Evolutionary conservation across 2,329 filamentous ascomycete species (phyloP), one percentile per base, ranked within the genome.

Genomic region (Pezicula neosporulosa): DNA sequence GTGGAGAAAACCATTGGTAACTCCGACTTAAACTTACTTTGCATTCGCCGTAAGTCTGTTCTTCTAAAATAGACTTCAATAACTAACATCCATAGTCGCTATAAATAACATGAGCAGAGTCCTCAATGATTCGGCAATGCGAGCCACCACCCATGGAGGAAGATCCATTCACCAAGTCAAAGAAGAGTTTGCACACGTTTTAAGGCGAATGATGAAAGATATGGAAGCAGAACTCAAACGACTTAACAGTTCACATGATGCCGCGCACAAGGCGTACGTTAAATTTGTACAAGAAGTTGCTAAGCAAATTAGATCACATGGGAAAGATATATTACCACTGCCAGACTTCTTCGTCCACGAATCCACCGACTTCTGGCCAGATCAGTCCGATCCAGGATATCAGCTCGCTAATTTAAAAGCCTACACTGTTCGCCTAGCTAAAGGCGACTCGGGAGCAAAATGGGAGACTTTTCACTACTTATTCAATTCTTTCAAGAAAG

Each of bases 311-410:
- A 58, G 56, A 38, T 59, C 59, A 19, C 59, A 63, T 37, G 59
- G 51, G 5, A 60, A 51, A 41, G 56, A 59, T 18, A 62, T 66
- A 16, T 53, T 54, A 38, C 54, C 52, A n/a, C 42, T 60, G 10
- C 52, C 56, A 18, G 55, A 58, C 24, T 66, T 63, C 50, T 66
- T 64, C 46, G 47, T 61, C 13, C 50, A 52, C 12, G 44, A 52
- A 6, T 66, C 63, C 1, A 18, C 36, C 12, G 43, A 57, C 30
- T 66, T 64, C 37, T 64, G 63, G 62, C 61, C 63, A 8, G 52
- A 56, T 30, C 54, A 63, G 19, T 52, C 48, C 3, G 64, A 66
- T 53, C 64, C 64, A 24, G 57, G 53, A 24, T 53, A 64, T 15
- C 63, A 59, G 37, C 56, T 54, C n/a, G 57, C 63, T 21, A 62